A percentile compares a stretch with the other conserved stretches of the same genome.
These are phyloP conservation scores for Ophiosphaerella korrae DNA, from an alignment of 2,329 filamentous ascomycete species.

Conservation along the genomic window DNA sequence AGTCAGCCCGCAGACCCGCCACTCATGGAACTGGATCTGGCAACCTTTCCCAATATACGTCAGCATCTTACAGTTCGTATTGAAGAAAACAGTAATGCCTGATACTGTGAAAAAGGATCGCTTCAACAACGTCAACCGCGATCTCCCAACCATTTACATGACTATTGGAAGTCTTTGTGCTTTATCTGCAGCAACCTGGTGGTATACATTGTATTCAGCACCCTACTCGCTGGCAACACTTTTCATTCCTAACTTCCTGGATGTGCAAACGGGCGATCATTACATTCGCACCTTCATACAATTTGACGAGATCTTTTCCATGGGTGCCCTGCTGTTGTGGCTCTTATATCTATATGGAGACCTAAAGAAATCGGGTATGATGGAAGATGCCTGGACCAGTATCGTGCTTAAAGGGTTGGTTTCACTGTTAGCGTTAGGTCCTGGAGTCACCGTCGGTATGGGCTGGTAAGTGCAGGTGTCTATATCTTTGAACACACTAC, in stretches of 20 bases:
- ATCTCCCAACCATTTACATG: slow-evolving; percentile 15
- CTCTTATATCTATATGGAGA: slow-evolving; percentile 19
- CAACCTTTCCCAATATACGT: slow-evolving; percentile 17
- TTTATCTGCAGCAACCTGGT: slow-evolving; percentile 12
- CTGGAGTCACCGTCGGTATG: slow-evolving; percentile 11
- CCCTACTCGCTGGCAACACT: slow-evolving; percentile 10
- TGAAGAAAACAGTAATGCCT: slow-evolving; percentile 19
- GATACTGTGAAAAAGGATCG: slow-evolving; percentile 13
- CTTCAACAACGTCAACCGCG: slow-evolving; percentile 6
- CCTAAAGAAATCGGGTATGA: slow-evolving; percentile 16
- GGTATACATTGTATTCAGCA: slow-evolving; percentile 14
- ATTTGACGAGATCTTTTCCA: slow-evolving; percentile 15
- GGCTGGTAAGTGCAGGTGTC: slow-evolving; percentile 5
- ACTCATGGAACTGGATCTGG: slow-evolving; percentile 18
- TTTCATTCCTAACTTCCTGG: slow-evolving; percentile 11
- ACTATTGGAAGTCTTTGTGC: slow-evolving; percentile 14
- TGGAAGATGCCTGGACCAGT: slow-evolving; percentile 12
- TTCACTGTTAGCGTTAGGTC: slow-evolving; percentile 7
- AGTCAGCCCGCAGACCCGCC: slow-evolving; percentile 12
- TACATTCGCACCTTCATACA: slow-evolving; percentile 16
- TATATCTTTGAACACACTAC: too few relatives aligned
- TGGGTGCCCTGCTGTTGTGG: slow-evolving; percentile 11
- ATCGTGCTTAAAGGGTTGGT: slow-evolving; percentile 10
- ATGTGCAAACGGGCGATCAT: slow-evolving; percentile 8
- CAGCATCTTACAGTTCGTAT: slow-evolving; percentile 14